A percentile compares a stretch with the other conserved stretches of the same genome.
Conservation (phyloP, 805 yeast genomes). For the Teunomyces stri region DNA sequence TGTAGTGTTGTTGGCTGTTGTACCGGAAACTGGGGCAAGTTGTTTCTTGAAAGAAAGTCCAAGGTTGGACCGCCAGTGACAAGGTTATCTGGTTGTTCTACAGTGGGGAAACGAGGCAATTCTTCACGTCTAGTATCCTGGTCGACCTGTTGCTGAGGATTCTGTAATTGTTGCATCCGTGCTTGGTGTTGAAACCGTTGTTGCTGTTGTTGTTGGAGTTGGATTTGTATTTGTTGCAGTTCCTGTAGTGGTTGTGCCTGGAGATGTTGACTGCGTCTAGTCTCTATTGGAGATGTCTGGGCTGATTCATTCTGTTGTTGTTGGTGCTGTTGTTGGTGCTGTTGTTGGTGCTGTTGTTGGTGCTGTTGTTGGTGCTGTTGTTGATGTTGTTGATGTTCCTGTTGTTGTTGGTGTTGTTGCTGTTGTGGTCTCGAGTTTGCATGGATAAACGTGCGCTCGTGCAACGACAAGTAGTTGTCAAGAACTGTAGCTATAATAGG, state of each 20-base stretch:
- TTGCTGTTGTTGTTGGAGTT: slow-evolving; percentile 18
- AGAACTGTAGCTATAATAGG: slow-evolving; percentile 89
- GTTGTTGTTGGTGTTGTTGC: slow-evolving; percentile 8
- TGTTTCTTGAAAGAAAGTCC: slow-evolving; percentile 2
- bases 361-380: slow-evolving; percentile 9
- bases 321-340: slow-evolving; percentile 7
- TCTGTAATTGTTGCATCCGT: neutral
- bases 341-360: slow-evolving; percentile 8
- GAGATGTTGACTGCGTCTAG: slow-evolving; percentile 7
- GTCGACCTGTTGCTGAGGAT: slow-evolving; percentile 5
- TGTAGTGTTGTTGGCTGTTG: slow-evolving; percentile 1
- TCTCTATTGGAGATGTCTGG: neutral
- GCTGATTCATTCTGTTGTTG: slow-evolving; percentile 1
- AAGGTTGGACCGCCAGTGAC: neutral
- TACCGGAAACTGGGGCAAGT: neutral
- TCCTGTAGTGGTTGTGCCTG: slow-evolving; percentile 9
- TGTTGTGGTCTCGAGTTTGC: slow-evolving; percentile 21
- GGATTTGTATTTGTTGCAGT: slow-evolving; percentile 8
- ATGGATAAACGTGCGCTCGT: slow-evolving; percentile 38
- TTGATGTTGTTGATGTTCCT: slow-evolving; percentile 7
- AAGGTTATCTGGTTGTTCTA: neutral
- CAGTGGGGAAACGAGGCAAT: neutral
- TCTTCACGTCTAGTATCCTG: neutral
- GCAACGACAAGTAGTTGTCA: slow-evolving; percentile 69
- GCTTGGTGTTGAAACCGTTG: slow-evolving; percentile 18